These are phyloP conservation scores for Lepiota brunneoincarnata DNA, from an alignment of 768 basidiomycete species.

Conservation along the genomic window DNA sequence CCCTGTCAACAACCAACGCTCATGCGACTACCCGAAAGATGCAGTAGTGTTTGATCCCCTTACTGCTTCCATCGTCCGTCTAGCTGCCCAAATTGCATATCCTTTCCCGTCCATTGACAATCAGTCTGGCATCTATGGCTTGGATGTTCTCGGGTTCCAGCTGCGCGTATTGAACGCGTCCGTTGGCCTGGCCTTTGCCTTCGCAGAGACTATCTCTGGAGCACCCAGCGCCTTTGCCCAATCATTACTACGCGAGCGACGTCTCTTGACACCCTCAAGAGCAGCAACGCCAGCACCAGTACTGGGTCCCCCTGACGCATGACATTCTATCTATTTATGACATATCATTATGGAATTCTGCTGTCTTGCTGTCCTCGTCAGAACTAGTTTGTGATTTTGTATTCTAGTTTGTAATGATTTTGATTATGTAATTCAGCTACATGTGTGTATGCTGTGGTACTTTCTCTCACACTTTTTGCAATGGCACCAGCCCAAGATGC, in stretches of 20 bases:
- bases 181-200: conserved; percentile 60
- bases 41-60: conserved; percentile 53
- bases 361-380: conserved; percentile 17
- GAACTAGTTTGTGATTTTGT: conserved; percentile 9
- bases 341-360: neutral
- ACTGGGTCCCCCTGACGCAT: neutral
- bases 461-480: neutral
- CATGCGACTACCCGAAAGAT: conserved; percentile 1
- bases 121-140: conserved; percentile 27
- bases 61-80: conserved; percentile 60
- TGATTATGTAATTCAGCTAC: conserved; percentile 1
- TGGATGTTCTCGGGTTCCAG: conserved; percentile 53
- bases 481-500: conserved; percentile 15
- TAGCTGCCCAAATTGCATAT: conserved; percentile 60
- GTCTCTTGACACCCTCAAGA: conserved; percentile 3
- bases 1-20: conserved; percentile 24
- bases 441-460: neutral
- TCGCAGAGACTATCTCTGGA: conserved; percentile 58
- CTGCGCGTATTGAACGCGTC: conserved; percentile 56
- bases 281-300: neutral
- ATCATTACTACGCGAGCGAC: conserved; percentile 25
- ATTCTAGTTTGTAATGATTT: conserved; percentile 8
- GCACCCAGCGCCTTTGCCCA: conserved; percentile 39
- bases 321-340: conserved; percentile 7
- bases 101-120: conserved; percentile 36